phyloP scores from a whole-genome alignment of 2,329 filamentous ascomycete genomes.

The Fusarium brevicatenulatum region DNA sequence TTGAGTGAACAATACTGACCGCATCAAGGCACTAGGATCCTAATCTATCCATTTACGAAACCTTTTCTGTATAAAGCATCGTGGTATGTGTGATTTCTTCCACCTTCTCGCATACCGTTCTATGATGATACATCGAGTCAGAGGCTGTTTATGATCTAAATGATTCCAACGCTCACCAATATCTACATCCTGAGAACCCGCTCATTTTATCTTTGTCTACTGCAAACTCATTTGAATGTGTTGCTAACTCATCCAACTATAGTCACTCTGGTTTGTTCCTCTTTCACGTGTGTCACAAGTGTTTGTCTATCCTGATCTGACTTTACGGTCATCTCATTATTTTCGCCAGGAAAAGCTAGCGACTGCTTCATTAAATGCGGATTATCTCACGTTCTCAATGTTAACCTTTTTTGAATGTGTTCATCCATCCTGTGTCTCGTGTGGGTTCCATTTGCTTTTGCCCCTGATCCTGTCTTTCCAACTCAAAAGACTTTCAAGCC shows the following conservation, averaged over 20 bases:
- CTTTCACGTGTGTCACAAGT: background rate
- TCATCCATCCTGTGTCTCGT: background rate
- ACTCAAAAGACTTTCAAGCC: background rate
- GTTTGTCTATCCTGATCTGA: background rate
- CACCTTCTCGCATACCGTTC: constrained; percentile 27
- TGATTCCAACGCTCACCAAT: constrained; percentile 53
- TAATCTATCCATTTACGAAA: background rate
- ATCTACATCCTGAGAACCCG: constrained; percentile 37
- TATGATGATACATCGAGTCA: constrained; percentile 55
- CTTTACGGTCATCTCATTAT: background rate
- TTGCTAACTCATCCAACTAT: background rate
- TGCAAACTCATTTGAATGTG: background rate
- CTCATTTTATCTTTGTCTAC: background rate
- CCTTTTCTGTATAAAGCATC: background rate
- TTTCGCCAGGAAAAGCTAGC: background rate
- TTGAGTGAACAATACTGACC: background rate
- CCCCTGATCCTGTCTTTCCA: background rate
- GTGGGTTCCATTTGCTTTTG: background rate
- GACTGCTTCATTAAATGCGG: background rate
- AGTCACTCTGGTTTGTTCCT: background rate
- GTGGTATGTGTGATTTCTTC: constrained; percentile 37
- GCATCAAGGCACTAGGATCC: background rate
- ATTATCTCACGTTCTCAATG: background rate
- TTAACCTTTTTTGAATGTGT: background rate
- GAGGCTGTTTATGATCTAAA: constrained; percentile 60